Conservation (phyloP, 345 rosid genomes). For the Gossypium ekmanianum region DNA sequence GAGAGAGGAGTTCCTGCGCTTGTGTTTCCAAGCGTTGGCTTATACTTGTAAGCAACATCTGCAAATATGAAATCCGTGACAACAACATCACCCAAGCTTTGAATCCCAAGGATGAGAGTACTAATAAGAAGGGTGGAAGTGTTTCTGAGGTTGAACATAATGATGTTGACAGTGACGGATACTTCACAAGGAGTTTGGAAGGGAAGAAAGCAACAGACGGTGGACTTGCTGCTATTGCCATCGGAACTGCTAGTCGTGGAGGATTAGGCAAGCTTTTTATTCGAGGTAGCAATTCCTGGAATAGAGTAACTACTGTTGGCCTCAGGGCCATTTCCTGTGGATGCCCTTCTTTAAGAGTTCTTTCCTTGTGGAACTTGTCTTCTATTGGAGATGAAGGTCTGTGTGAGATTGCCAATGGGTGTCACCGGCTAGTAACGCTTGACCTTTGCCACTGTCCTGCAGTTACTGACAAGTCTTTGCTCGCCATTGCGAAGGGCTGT, state of each 20-base stretch:
- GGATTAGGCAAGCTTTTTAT: slow-evolving; percentile 75
- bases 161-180: slow-evolving; percentile 55
- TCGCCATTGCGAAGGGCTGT: slow-evolving; percentile 63
- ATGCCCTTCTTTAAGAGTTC: slow-evolving; percentile 68
- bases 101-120: slow-evolving; percentile 8
- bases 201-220: slow-evolving; percentile 88
- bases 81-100: slow-evolving; percentile 16
- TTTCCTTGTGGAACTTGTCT: slow-evolving; percentile 71
- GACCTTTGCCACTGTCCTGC: slow-evolving; percentile 60
- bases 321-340: slow-evolving; percentile 71
- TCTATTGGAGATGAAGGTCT: slow-evolving; percentile 62
- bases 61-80: slow-evolving; percentile 48
- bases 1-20: slow-evolving; percentile 78
- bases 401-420: slow-evolving; percentile 69
- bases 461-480: slow-evolving; percentile 62
- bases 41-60: slow-evolving; percentile 58
- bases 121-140: slow-evolving; percentile 16
- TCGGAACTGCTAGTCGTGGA: slow-evolving; percentile 80
- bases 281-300: slow-evolving; percentile 44
- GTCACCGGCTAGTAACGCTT: slow-evolving; percentile 70
- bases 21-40: slow-evolving; percentile 94
- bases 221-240: slow-evolving; percentile 78
- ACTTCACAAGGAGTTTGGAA: slow-evolving; percentile 70
- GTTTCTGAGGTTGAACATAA: slow-evolving; percentile 22
- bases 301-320: slow-evolving; percentile 61